A percentile compares a stretch with the other conserved stretches of the same genome.
phyloP scores from a whole-genome alignment of 2,329 filamentous ascomycete genomes.

The Diaporthe ampelina region DNA sequence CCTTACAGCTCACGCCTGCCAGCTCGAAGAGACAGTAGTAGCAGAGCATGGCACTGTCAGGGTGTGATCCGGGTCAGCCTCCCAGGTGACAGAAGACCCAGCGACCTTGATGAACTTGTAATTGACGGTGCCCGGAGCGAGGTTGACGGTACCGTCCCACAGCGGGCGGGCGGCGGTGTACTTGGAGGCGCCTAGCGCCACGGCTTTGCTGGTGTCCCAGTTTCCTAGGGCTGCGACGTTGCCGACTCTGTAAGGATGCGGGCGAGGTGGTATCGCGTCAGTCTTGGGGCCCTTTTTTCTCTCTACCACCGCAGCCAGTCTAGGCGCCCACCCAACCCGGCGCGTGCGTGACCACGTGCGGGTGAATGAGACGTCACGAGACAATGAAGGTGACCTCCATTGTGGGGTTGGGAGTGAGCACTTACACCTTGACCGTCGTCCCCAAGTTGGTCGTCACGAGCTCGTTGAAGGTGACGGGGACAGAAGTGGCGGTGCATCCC shows the following conservation, averaged over 20 bases:
- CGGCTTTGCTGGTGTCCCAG: slow-evolving; percentile 62
- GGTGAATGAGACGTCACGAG: slow-evolving; percentile 12
- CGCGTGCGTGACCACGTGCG: slow-evolving; percentile 22
- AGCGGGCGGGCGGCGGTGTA: slow-evolving; percentile 65
- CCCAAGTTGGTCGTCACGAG: slow-evolving; percentile 45
- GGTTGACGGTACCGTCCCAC: slow-evolving; percentile 62
- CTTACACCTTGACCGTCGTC: slow-evolving; percentile 47
- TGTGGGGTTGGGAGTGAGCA: neutral
- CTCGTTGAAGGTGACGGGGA: slow-evolving; percentile 47
- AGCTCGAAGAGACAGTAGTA: slow-evolving; percentile 48
- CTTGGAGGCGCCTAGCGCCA: slow-evolving; percentile 61
- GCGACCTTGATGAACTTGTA: slow-evolving; percentile 70
- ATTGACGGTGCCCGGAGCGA: slow-evolving; percentile 62
- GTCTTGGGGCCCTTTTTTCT: neutral
- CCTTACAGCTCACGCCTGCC: slow-evolving; percentile 44
- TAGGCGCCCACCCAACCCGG: slow-evolving; percentile 3
- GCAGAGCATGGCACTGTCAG: slow-evolving; percentile 47
- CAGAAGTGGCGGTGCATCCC: slow-evolving; percentile 40
- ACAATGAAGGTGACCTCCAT: neutral
- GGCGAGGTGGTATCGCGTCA: neutral
- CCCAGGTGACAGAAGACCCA: slow-evolving; percentile 63
- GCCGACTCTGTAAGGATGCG: slow-evolving; percentile 42
- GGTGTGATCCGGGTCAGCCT: slow-evolving; percentile 59
- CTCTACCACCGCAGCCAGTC: neutral
- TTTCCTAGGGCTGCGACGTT: slow-evolving; percentile 57